Conservation (phyloP, 257 asterid species). For the Ballota nigra region DNA sequence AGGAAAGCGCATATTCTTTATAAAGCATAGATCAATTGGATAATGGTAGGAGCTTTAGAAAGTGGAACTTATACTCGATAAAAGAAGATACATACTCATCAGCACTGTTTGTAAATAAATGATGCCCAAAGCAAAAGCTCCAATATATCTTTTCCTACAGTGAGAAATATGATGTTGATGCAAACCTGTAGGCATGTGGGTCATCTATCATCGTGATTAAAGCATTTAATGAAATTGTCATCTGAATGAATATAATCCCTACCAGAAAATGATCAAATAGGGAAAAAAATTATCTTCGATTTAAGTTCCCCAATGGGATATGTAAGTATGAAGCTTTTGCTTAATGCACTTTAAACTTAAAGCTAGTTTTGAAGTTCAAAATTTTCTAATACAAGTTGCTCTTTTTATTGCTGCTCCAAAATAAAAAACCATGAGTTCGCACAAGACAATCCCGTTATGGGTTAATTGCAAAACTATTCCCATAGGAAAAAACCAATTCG, state of each 20-base stretch:
- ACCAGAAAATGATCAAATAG: neutral
- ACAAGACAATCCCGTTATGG: neutral
- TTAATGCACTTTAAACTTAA: neutral
- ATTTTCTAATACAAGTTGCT: neutral
- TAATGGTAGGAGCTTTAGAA: neutral
- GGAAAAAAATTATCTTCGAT: neutral
- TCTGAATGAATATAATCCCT: neutral
- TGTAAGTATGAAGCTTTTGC: neutral
- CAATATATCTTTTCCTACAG: constrained; percentile 6
- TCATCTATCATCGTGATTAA: constrained; percentile 7
- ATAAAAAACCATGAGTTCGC: neutral
- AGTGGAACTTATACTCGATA: constrained; percentile 10
- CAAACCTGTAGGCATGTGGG: constrained; percentile 1
- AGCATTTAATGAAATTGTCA: neutral
- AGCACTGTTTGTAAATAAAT: constrained; percentile 16
- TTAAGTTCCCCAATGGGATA: neutral
- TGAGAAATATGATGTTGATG: constrained; percentile 1
- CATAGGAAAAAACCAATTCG: neutral
- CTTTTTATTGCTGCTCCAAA: neutral
- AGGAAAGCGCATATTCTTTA: constrained; percentile 10
- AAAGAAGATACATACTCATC: constrained; percentile 6
- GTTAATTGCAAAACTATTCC: neutral
- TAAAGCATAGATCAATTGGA: neutral
- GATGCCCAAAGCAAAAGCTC: neutral
- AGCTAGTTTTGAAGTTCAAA: neutral